A percentile compares a stretch with the other conserved stretches of the same genome.
phyloP scores from a whole-genome alignment of 1,139 yeast genomes.

The Pneumocystis jirovecii region DNA sequence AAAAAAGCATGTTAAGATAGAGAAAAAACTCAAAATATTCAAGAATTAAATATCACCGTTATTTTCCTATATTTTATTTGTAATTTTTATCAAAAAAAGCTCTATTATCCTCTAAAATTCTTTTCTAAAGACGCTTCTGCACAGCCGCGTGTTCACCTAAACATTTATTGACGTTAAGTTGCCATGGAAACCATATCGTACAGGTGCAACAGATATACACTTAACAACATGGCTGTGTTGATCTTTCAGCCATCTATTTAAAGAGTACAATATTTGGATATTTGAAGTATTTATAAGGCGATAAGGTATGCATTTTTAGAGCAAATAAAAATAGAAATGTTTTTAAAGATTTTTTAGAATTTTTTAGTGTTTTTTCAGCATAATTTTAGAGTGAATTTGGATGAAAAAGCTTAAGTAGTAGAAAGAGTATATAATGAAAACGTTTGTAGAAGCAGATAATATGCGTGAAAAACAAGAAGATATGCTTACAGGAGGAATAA shows the following conservation, averaged over 20 bases:
- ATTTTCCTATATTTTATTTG: too few relatives aligned
- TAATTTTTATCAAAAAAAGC: too few relatives aligned
- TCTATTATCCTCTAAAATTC: too few relatives aligned
- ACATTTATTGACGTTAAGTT: neutral
- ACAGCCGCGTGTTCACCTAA: too few relatives aligned
- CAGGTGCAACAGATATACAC: neutral
- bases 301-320: neutral
- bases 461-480: neutral
- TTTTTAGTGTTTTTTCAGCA: neutral
- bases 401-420: neutral
- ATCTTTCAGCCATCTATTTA: neutral
- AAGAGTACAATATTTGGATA: neutral
- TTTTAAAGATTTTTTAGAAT: neutral
- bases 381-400: neutral
- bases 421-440: neutral
- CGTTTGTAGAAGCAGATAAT: neutral
- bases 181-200: neutral
- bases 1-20: too few relatives aligned
- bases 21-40: too few relatives aligned
- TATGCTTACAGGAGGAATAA: neutral
- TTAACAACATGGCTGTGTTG: neutral
- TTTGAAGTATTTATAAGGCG: neutral
- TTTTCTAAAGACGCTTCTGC: too few relatives aligned
- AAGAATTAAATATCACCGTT: too few relatives aligned
- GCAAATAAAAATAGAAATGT: neutral